These are phyloP conservation scores for Amborella trichopoda DNA, from an alignment of 164 flowering plant species.

Conservation along the genomic window DNA sequence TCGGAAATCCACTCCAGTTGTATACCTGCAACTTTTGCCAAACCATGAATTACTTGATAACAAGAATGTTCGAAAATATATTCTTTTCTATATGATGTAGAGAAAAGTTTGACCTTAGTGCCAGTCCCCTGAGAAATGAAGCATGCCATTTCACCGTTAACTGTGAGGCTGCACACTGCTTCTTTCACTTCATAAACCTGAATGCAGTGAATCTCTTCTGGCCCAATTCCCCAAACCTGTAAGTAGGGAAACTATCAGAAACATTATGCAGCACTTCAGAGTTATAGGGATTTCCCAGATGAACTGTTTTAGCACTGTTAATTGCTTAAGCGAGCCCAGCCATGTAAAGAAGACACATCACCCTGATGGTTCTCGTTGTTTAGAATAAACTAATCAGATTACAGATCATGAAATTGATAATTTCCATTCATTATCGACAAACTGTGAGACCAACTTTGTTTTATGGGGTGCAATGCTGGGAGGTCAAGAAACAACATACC, in stretches of 20 bases:
- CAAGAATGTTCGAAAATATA: not conserved
- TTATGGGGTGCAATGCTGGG: too few relatives aligned
- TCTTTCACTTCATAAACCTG: slow-evolving; percentile 66
- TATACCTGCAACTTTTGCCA: slow-evolving; percentile 42
- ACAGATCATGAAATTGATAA: too few relatives aligned
- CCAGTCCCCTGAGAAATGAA: slow-evolving; percentile 63
- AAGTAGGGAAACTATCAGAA: not conserved
- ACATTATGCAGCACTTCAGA: too few relatives aligned
- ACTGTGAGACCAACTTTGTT: too few relatives aligned
- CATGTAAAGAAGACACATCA: too few relatives aligned
- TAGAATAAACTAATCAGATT: too few relatives aligned
- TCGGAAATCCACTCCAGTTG: slow-evolving; percentile 46
- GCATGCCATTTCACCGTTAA: slow-evolving; percentile 30
- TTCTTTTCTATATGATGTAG: not conserved
- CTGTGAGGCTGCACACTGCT: slow-evolving; percentile 28
- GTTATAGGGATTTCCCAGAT: too few relatives aligned
- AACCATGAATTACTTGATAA: not conserved
- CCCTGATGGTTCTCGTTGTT: too few relatives aligned
- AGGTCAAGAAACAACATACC: too few relatives aligned
- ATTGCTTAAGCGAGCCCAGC: too few relatives aligned
- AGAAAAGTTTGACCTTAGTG: slow-evolving; percentile 26
- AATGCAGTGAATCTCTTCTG: slow-evolving; percentile 43
- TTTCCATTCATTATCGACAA: too few relatives aligned
- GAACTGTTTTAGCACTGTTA: too few relatives aligned
- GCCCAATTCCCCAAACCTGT: slow-evolving; percentile 62